Percentiles rank a stretch among this genome's conserved stretches.
Conservation (phyloP, 805 yeast genomes). For the Yarrowia alimentaria region DNA sequence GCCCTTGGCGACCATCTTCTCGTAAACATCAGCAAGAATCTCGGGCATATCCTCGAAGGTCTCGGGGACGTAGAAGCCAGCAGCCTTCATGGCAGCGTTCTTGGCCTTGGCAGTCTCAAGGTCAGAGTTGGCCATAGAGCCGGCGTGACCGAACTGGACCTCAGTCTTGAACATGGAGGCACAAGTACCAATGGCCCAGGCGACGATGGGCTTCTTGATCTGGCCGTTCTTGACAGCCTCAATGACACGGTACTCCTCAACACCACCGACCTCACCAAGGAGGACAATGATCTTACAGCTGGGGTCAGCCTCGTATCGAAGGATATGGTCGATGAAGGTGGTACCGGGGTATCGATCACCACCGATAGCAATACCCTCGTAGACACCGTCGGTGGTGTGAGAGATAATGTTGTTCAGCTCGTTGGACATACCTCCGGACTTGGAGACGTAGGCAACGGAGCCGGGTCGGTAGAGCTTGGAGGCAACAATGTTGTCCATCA, state of each 20-base stretch:
- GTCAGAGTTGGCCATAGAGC: conserved; percentile 68
- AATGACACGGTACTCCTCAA: conserved; percentile 68
- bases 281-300: conserved; percentile 64
- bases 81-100: conserved; percentile 78
- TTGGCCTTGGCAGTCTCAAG: conserved; percentile 66
- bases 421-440: conserved; percentile 51
- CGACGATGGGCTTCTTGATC: conserved; percentile 67
- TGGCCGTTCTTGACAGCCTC: conserved; percentile 63
- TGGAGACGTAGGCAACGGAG: conserved; percentile 49
- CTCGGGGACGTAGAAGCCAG: conserved; percentile 90
- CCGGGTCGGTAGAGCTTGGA: conserved; percentile 51
- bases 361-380: conserved; percentile 66
- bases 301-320: conserved; percentile 61
- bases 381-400: conserved; percentile 48
- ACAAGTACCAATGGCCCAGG: conserved; percentile 71
- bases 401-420: conserved; percentile 49
- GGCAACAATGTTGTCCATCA: conserved; percentile 52
- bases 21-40: conserved; percentile 59
- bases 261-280: conserved; percentile 71
- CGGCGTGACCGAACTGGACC: conserved; percentile 63
- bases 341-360: conserved; percentile 76
- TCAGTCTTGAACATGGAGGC: conserved; percentile 70
- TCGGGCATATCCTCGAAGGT: conserved; percentile 55
- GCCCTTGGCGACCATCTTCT: conserved; percentile 54
- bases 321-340: conserved; percentile 65